These are phyloP conservation scores for Solanum sejunctum DNA, from an alignment of 257 asterid species.

Conservation along the genomic window DNA sequence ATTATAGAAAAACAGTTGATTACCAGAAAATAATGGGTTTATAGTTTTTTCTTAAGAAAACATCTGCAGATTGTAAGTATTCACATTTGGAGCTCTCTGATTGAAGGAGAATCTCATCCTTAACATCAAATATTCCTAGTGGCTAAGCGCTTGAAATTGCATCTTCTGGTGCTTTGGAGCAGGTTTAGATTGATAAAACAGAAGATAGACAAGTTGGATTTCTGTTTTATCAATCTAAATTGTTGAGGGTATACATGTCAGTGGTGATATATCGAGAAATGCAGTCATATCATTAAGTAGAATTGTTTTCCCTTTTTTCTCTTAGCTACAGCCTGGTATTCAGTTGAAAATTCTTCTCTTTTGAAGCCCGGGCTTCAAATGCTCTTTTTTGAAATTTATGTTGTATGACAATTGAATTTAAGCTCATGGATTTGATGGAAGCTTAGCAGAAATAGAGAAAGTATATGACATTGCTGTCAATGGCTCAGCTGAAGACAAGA, in stretches of 20 bases:
- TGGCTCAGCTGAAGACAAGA: conserved; percentile 86
- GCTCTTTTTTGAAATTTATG: neutral
- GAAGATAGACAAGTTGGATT: neutral
- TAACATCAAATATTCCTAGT: neutral
- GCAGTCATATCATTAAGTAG: neutral
- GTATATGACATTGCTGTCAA: conserved; percentile 76
- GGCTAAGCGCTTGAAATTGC: neutral
- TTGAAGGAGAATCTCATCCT: neutral
- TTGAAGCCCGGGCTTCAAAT: conserved; percentile 10
- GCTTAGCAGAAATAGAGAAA: conserved; percentile 98
- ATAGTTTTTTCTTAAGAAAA: neutral
- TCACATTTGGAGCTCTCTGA: neutral
- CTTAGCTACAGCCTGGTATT: neutral
- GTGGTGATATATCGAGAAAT: neutral
- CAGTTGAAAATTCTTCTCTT: conserved; percentile 5
- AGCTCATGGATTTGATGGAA: conserved; percentile 55
- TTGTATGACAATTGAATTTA: conserved; percentile 43
- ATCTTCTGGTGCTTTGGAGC: neutral
- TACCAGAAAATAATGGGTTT: neutral
- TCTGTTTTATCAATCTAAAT: neutral
- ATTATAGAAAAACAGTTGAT: neutral
- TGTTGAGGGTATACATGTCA: neutral
- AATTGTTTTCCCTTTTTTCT: neutral
- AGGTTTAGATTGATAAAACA: neutral
- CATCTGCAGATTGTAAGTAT: neutral